Conservation (phyloP, 306 rosid genomes). For the Prinsepia uniflora region DNA sequence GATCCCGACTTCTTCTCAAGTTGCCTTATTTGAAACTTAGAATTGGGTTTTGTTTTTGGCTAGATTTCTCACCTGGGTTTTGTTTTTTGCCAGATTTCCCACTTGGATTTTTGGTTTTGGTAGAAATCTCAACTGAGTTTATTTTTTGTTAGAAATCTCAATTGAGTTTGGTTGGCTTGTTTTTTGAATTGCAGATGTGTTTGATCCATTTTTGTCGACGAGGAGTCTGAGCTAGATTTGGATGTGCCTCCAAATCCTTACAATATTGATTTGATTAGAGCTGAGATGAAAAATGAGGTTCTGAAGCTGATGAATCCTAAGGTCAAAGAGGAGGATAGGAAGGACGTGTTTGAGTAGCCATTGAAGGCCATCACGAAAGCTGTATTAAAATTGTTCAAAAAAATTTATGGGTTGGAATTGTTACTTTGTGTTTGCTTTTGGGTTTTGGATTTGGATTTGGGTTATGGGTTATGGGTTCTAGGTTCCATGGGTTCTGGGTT, state of each 20-base stretch:
- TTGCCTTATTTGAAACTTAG: background rate
- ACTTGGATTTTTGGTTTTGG: background rate
- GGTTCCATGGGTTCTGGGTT: no score
- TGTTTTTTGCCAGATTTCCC: background rate
- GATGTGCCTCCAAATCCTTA: conserved; percentile 52
- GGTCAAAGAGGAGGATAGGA: conserved; percentile 54
- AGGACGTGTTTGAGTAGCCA: conserved; percentile 29
- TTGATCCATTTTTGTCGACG: conserved; percentile 62
- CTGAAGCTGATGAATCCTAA: conserved; percentile 55
- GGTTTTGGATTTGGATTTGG: no score
- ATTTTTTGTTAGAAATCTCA: no score
- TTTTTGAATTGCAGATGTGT: conserved; percentile 40
- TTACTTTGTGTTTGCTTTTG: no score
- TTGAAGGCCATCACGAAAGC: no score
- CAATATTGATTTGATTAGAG: conserved; percentile 52
- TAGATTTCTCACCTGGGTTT: background rate
- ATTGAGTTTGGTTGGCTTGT: no score
- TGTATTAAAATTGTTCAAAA: no score
- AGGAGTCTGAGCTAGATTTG: conserved; percentile 71
- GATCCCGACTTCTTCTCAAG: conserved; percentile 29
- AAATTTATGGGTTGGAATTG: no score
- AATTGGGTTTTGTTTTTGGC: no score
- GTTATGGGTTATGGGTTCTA: no score
- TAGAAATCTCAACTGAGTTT: no score
- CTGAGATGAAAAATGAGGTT: conserved; percentile 84